Conservation (phyloP, 2,329 filamentous ascomycete species). For the Penicillium aurantiogriseum region DNA sequence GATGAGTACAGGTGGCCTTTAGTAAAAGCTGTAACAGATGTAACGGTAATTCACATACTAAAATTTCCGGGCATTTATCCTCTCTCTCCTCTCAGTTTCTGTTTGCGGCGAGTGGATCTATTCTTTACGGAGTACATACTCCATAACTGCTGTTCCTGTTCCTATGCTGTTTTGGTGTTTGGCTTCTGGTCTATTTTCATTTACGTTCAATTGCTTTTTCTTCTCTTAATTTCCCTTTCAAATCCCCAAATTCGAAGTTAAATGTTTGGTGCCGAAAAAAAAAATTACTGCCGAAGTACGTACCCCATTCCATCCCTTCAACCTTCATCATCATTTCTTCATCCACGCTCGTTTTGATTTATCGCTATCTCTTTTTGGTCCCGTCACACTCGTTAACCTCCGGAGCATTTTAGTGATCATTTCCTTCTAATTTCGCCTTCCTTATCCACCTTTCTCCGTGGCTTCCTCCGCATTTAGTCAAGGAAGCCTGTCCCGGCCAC, state of each 20-base stretch:
- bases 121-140: background rate
- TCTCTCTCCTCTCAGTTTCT: background rate
- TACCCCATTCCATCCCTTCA: constrained; percentile 23
- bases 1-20: constrained; percentile 12
- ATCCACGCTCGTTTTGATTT: constrained; percentile 17
- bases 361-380: constrained; percentile 11
- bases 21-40: background rate
- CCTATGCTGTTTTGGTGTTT: background rate
- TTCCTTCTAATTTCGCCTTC: constrained; percentile 18
- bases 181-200: background rate
- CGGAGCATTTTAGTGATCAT: constrained; percentile 18
- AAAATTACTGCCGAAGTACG: constrained; percentile 17
- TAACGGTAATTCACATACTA: constrained; percentile 2
- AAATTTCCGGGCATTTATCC: background rate
- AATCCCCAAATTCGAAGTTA: background rate
- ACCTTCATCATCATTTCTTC: constrained; percentile 28
- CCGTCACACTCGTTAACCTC: constrained; percentile 13
- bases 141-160: background rate
- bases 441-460: constrained; percentile 32
- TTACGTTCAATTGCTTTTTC: background rate
- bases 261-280: constrained; percentile 10
- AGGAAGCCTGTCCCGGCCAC: constrained; percentile 45
- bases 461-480: constrained; percentile 46
- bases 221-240: background rate
- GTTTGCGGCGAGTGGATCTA: constrained; percentile 5